Percentiles rank a stretch among this genome's conserved stretches.
Evolutionary conservation across 768 basidiomycete genomes (phyloP).

Genomic region (Tricholoma matsutake): DNA sequence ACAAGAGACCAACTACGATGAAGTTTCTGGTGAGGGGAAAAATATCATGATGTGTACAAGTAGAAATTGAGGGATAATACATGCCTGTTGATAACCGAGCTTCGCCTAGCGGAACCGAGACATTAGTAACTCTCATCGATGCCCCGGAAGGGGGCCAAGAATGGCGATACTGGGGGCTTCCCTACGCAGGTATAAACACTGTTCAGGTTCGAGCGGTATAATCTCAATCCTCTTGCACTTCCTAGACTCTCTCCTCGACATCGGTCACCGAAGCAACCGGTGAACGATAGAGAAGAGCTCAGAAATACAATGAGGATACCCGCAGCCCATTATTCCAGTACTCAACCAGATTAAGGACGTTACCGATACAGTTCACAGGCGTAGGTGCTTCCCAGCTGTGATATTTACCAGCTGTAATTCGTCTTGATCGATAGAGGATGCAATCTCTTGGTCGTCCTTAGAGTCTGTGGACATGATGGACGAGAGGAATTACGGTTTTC

Average conservation of each 20-base stretch:
- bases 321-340: conserved; percentile 79
- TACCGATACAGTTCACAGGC: conserved; percentile 55
- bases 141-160: conserved; percentile 38
- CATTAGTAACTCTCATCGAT: conserved; percentile 47
- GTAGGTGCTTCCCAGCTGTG: conserved; percentile 29
- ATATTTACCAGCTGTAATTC: conserved; percentile 46
- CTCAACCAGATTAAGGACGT: conserved; percentile 63
- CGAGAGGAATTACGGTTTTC: conserved; percentile 1
- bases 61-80: conserved; percentile 11
- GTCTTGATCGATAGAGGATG: conserved; percentile 33
- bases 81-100: conserved; percentile 80
- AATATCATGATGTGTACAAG: conserved; percentile 8
- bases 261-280: conserved; percentile 13
- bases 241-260: conserved; percentile 23
- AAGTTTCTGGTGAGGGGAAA: conserved; percentile 53
- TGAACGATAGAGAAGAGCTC: conserved; percentile 21
- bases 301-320: conserved; percentile 65
- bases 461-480: conserved; percentile 22
- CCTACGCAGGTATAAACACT: conserved; percentile 98
- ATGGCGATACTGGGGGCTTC: conserved; percentile 76
- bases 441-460: conserved; percentile 25
- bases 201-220: conserved; percentile 97
- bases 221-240: conserved; percentile 79
- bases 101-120: conserved; percentile 47
- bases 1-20: conserved; percentile 82